Conservation (phyloP, 805 yeast genomes). For the Saturnispora bothae region DNA sequence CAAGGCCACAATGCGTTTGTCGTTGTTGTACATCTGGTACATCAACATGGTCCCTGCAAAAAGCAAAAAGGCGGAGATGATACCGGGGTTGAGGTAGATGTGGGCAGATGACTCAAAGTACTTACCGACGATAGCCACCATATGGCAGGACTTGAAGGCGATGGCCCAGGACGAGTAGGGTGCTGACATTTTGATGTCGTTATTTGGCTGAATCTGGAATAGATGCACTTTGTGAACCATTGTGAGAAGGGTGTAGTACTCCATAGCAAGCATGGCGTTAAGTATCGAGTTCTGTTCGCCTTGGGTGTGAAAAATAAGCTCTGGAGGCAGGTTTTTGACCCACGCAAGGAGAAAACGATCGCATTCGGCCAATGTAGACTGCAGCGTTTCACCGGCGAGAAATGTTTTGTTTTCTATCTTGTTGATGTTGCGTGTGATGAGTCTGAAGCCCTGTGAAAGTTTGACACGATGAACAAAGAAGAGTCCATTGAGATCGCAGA, state of each 20-base stretch:
- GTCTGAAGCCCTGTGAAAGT: slow-evolving; percentile 56
- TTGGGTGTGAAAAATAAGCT: slow-evolving; percentile 47
- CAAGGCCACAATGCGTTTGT: slow-evolving; percentile 16
- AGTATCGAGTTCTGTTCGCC: slow-evolving; percentile 28
- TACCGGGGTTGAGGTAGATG: slow-evolving; percentile 27
- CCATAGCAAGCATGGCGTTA: slow-evolving; percentile 48
- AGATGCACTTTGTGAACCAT: slow-evolving; percentile 63
- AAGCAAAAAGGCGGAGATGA: slow-evolving; percentile 38
- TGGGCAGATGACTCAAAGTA: slow-evolving; percentile 47
- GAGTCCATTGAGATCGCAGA: slow-evolving; percentile 31
- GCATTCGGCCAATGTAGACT: slow-evolving; percentile 48
- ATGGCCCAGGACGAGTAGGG: slow-evolving; percentile 65
- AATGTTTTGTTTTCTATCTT: slow-evolving; percentile 1
- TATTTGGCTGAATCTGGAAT: slow-evolving; percentile 25
- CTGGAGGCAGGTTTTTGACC: slow-evolving; percentile 58
- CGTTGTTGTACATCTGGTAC: slow-evolving; percentile 42
- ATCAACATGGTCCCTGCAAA: slow-evolving; percentile 61
- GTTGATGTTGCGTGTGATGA: slow-evolving; percentile 27
- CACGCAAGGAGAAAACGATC: slow-evolving; percentile 71
- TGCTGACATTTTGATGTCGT: slow-evolving; percentile 30
- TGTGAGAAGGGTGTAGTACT: slow-evolving; percentile 65
- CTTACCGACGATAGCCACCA: slow-evolving; percentile 55
- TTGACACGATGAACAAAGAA: slow-evolving; percentile 54
- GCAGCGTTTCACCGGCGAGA: slow-evolving; percentile 32
- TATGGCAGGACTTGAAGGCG: slow-evolving; percentile 71